Evolutionary conservation across 2,329 filamentous ascomycete species (phyloP), one percentile per base, ranked within the genome.

Genomic region (Amauroascus verrucosus): DNA sequence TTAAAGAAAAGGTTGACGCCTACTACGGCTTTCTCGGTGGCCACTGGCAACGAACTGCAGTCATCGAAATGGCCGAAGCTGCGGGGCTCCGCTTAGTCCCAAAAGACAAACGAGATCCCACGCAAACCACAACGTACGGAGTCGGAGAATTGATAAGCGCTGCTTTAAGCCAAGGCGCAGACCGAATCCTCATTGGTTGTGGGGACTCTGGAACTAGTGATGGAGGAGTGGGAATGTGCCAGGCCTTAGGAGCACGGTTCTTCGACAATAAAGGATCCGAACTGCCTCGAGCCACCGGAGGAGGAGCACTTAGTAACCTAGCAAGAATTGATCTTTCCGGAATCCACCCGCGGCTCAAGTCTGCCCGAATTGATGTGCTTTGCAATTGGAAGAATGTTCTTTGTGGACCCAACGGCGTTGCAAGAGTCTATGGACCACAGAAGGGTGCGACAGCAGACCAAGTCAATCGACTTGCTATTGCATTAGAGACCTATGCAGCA

Each of bases 161-260:
- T 11, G 75, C 75, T 1, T 61, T 78, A 2, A 70, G 75, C 50
- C 65, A 68, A 47, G 75, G 75, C 1, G 73, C 68, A 7, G 64
- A 64, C 7, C 69, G 69, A 6, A 74, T 79, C 45, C 65, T 79
- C 6, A 62, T 79, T 20, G 77, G 76, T 0, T 78, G 76, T 58
- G 76, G 76, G 33, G 76, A 79, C 59, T 78, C 76, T 2, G 77
- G 75, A 4, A 78, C 75, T 4, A 77, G 74, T 35, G 76, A 78
- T 55, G 76, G 74, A 6, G 77, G 76, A 13, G 72, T 73, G 0
- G 76, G 76, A 13, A 77, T 79, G 75, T 71, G 77, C 7, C 76
- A 79, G 57, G 76, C 76, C 1, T 68, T 79, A 5, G 76, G 76
- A 3, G 75, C 67, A 2, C 66, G 67, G 1, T 65, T 78, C 14